Evolutionary conservation across 495 filamentous ascomycete genomes (phyloP).

Genomic region (Penicillium samsonianum): DNA sequence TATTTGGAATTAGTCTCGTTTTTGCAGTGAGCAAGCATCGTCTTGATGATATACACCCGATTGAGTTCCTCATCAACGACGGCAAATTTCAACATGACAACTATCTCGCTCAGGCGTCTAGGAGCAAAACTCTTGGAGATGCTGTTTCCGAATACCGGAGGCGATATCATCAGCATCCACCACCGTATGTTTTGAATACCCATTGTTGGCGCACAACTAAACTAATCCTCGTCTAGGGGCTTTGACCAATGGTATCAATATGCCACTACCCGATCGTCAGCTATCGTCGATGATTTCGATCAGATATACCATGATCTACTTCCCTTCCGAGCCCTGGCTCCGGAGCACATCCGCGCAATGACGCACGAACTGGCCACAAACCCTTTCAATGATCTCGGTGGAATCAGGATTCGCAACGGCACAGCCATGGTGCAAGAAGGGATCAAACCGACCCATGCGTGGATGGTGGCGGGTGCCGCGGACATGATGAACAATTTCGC

Average conservation of each 20-base stretch:
- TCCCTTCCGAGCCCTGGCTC: conserved; percentile 72
- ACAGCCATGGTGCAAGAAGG: conserved; percentile 45
- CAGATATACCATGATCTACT: conserved; percentile 68
- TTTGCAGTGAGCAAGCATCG: conserved; percentile 35
- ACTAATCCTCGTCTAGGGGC: conserved; percentile 30
- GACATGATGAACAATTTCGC: conserved; percentile 68
- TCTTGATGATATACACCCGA: conserved; percentile 40
- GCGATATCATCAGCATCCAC: conserved; percentile 51
- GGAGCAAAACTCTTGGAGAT: conserved; percentile 39
- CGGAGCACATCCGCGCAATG: conserved; percentile 55
- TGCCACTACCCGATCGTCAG: conserved; percentile 60
- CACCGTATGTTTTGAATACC: conserved; percentile 35
- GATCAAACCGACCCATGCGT: conserved; percentile 53
- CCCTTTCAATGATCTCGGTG: conserved; percentile 52
- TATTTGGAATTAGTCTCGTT: conserved; percentile 31
- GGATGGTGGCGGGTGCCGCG: conserved; percentile 59
- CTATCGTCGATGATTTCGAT: conserved; percentile 74
- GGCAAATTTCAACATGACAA: conserved; percentile 38
- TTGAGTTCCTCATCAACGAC: conserved; percentile 51
- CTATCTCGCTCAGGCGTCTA: conserved; percentile 38
- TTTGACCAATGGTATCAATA: conserved; percentile 72
- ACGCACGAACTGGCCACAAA: conserved; percentile 48
- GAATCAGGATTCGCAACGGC: conserved; percentile 49
- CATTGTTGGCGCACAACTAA: neutral
- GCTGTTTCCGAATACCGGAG: conserved; percentile 45